phyloP scores from a whole-genome alignment of 208 protist genomes.

The Crithidia acanthocephali region DNA sequence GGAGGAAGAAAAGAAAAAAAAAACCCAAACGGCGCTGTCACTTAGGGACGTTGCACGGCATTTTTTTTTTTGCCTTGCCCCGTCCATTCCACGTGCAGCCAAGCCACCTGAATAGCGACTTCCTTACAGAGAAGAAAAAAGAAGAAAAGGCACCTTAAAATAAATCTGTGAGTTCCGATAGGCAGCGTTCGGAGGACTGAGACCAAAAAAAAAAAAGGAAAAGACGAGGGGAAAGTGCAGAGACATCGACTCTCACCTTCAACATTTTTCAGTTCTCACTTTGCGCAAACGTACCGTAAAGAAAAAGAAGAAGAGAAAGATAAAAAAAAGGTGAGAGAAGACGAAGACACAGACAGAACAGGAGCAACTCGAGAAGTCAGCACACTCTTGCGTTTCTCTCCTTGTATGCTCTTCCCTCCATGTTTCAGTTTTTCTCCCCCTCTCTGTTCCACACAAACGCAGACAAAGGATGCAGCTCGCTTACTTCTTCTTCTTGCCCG shows the following conservation, averaged over 20 bases:
- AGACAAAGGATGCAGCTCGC: too few species aligned
- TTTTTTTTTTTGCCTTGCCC: too few species aligned
- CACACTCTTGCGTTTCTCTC: too few species aligned
- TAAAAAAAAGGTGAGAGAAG: slow-evolving; percentile 13
- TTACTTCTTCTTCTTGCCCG: slow-evolving; percentile 68
- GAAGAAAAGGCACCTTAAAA: slow-evolving; percentile 9
- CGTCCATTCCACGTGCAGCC: too few species aligned
- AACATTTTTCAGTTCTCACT: too few species aligned
- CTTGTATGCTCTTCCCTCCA: neutral
- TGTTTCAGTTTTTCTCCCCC: slow-evolving; percentile 4
- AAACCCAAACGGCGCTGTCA: too few species aligned
- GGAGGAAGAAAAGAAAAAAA: too few species aligned
- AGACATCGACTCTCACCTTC: slow-evolving; percentile 25
- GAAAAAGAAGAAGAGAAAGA: slow-evolving; percentile 17
- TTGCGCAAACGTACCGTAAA: neutral
- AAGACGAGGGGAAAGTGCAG: slow-evolving; percentile 9
- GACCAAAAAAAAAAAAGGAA: slow-evolving; percentile 8
- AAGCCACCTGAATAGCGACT: neutral
- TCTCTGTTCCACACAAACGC: too few species aligned
- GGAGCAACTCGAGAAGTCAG: slow-evolving; percentile 12
- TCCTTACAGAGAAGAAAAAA: slow-evolving; percentile 11
- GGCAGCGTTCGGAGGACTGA: neutral
- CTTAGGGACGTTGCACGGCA: too few species aligned
- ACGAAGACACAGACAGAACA: slow-evolving; percentile 18
- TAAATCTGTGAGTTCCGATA: slow-evolving; percentile 22